Evolutionary conservation across 495 filamentous ascomycete species (phyloP).

Genomic region (Trichoderma erinaceum): DNA sequence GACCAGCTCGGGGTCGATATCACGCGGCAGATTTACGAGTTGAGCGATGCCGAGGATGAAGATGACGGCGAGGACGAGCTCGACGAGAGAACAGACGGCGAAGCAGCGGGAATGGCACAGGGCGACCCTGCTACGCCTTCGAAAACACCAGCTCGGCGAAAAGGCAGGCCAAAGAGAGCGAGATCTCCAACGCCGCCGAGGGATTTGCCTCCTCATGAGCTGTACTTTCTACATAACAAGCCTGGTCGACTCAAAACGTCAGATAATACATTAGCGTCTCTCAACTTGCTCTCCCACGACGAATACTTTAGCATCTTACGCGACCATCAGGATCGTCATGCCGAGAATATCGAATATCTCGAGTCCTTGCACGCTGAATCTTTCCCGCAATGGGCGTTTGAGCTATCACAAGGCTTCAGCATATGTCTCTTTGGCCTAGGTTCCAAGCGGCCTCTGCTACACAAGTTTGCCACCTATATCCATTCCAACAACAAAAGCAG

Average conservation of each 20-base stretch:
- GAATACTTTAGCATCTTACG: slow-evolving; percentile 75
- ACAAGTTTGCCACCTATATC: slow-evolving; percentile 69
- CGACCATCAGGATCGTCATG: slow-evolving; percentile 64
- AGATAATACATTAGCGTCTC: slow-evolving; percentile 71
- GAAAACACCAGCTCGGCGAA: slow-evolving; percentile 24
- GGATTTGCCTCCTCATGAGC: slow-evolving; percentile 77
- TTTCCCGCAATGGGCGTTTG: slow-evolving; percentile 90
- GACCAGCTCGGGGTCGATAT: slow-evolving; percentile 63
- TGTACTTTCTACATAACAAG: slow-evolving; percentile 89
- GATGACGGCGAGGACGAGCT: slow-evolving; percentile 33
- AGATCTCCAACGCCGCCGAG: slow-evolving; percentile 73
- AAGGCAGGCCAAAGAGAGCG: slow-evolving; percentile 39
- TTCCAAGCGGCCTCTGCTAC: slow-evolving; percentile 71
- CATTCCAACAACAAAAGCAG: slow-evolving; percentile 41
- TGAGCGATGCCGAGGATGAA: slow-evolving; percentile 47
- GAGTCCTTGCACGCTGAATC: slow-evolving; percentile 68
- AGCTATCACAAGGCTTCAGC: slow-evolving; percentile 83
- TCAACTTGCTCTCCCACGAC: slow-evolving; percentile 76
- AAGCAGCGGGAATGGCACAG: slow-evolving; percentile 26
- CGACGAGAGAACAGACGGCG: slow-evolving; percentile 30
- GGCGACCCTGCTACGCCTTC: slow-evolving; percentile 25
- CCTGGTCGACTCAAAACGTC: slow-evolving; percentile 77
- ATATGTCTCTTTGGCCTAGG: slow-evolving; percentile 91
- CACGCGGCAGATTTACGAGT: slow-evolving; percentile 62
- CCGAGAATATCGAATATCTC: slow-evolving; percentile 62